Conservation (phyloP, 2,329 filamentous ascomycete species). For the Trichoderma sp. region DNA sequence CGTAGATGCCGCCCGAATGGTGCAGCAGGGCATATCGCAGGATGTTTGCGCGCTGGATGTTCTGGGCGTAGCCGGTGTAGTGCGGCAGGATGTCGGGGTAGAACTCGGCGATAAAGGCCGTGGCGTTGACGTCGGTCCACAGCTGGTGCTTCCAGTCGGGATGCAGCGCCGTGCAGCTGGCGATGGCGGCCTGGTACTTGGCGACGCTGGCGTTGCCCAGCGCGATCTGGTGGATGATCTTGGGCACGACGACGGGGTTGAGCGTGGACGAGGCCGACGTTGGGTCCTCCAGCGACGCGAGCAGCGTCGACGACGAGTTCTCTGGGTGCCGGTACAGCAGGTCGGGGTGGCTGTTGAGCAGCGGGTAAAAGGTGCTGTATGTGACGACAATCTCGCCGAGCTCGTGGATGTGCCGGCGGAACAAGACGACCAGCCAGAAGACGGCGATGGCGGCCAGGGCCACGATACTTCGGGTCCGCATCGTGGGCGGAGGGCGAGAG, state of each 20-base stretch:
- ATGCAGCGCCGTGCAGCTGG: constrained; percentile 29
- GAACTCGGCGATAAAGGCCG: constrained; percentile 29
- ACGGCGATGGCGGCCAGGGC: constrained; percentile 17
- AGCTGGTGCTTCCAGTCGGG: constrained; percentile 30
- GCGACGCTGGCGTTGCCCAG: constrained; percentile 47
- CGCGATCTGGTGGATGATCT: constrained; percentile 38
- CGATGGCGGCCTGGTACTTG: constrained; percentile 30
- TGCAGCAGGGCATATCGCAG: constrained; percentile 32
- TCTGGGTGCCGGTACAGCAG: constrained; percentile 24
- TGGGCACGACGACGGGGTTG: constrained; percentile 23
- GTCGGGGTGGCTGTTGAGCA: constrained; percentile 19
- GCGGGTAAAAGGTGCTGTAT: constrained; percentile 26
- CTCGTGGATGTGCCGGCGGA: constrained; percentile 24
- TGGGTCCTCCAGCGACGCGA: not conserved
- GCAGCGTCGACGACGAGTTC: not conserved
- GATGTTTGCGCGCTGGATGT: constrained; percentile 32
- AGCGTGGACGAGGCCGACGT: not conserved
- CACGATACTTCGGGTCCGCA: constrained; percentile 23
- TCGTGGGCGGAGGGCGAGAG: not conserved
- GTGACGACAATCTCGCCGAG: constrained; percentile 24
- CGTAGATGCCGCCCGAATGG: constrained; percentile 32
- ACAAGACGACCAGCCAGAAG: constrained; percentile 21
- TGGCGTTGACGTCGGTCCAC: constrained; percentile 33
- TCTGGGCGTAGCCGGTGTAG: constrained; percentile 29
- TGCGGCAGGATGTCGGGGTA: constrained; percentile 31